A percentile compares a stretch with the other conserved stretches of the same genome.
These are phyloP conservation scores for Globisporangium carolinianum DNA, from an alignment of 352 stramenopile species.

Conservation along the genomic window DNA sequence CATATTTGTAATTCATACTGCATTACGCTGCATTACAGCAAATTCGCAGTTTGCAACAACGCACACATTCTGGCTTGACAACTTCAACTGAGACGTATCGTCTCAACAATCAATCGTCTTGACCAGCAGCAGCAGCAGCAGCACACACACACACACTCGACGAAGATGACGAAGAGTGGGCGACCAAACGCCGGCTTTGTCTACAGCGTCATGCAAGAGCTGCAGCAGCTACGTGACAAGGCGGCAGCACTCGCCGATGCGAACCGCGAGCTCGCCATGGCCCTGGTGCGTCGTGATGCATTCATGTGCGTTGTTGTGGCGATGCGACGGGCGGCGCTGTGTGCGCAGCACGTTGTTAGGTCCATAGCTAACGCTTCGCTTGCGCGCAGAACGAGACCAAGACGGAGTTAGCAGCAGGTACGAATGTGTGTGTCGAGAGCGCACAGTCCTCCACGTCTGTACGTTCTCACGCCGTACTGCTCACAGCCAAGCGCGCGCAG, in stretches of 20 bases:
- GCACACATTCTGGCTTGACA: too few species aligned
- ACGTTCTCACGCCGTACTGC: background rate
- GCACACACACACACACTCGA: background rate
- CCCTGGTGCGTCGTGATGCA: conserved; percentile 27
- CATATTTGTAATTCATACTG: background rate
- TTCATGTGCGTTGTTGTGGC: background rate
- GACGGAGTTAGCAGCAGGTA: conserved; percentile 45
- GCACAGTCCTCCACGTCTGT: too few species aligned
- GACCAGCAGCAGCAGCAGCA: background rate
- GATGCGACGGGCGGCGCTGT: too few species aligned
- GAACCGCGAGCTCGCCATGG: conserved; percentile 58
- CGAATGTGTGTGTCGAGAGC: too few species aligned
- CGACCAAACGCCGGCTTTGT: conserved; percentile 35
- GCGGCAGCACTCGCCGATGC: conserved; percentile 34
- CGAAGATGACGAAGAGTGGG: conserved; percentile 19
- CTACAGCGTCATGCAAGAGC: conserved; percentile 58
- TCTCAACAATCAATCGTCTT: background rate
- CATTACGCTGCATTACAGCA: background rate
- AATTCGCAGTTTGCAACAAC: background rate
- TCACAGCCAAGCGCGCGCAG: conserved; percentile 6
- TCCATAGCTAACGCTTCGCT: background rate
- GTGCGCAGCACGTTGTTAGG: background rate
- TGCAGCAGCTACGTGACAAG: conserved; percentile 45
- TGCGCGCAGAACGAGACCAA: conserved; percentile 40
- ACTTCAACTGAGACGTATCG: too few species aligned